Evolutionary conservation across 1,284 basidiomycete species (phyloP), one percentile per base, ranked within the genome.

Genomic region (Ceratobasidium sp.): DNA sequence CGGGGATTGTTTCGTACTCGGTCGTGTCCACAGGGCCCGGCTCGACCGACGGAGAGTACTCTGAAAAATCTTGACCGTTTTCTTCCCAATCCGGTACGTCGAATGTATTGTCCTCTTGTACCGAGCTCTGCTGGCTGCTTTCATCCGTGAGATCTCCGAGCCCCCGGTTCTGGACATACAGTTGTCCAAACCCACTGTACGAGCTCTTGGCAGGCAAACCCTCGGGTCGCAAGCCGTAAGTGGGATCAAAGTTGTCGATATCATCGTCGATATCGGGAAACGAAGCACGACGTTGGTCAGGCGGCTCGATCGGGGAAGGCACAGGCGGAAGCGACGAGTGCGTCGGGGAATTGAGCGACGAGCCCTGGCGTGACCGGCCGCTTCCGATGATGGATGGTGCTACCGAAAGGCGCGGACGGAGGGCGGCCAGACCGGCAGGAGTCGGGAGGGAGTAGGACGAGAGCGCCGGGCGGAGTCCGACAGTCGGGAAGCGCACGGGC

Each of bases 221-320:
- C 75, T 96, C 94, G 0, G 93, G 92, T 15, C 96, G 88, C n/a
- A 98, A 82, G n/a, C 96, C 96, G 75, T 98, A 98, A 0, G 96
- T 98, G 0, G 95, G 96, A 76, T 98, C 96, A 78, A 93, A 97
- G 72, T 91, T 87, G 78, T 96, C 95, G 45, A 95, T 85, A 65
- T 96, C 93, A 72, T 91, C 87, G 78, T 96, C 95, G 45, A 95
- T 85, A 67, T 96, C 93, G 1, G 92, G 88, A 72, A 90, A 88
- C 7, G 87, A 84, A 12, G 83, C 82, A 70, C 81, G 78, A 1
- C 81, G 74, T 25, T 84, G 82, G n/a, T 79, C 72, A 10, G 74
- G 68, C 73, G 74, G 49, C 17, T 60, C 57, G 29, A 60, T 40
- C 5, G 57, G 57, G 27, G 57, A 60, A 20, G 57, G 57, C 7